These are phyloP conservation scores for Apiospora marii DNA, from an alignment of 2,329 filamentous ascomycete species.

Conservation along the genomic window DNA sequence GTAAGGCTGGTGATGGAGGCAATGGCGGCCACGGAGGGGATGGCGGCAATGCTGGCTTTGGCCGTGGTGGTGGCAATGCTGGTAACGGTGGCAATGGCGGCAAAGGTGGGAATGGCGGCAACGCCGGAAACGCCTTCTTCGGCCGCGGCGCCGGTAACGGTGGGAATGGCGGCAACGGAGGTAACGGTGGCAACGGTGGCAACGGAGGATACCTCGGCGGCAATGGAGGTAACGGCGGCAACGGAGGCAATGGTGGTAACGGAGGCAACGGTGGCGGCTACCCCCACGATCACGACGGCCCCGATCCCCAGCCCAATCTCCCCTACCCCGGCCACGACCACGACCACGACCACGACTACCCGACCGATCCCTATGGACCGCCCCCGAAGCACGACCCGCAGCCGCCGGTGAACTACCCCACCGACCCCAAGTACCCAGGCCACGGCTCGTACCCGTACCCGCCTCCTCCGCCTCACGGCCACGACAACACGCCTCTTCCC, in stretches of 20 bases:
- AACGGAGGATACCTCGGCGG: background rate
- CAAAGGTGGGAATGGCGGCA: constrained; percentile 17
- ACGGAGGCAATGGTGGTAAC: constrained; percentile 15
- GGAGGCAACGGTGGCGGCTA: constrained; percentile 7
- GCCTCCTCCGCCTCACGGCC: no score
- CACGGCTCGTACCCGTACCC: no score
- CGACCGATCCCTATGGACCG: background rate
- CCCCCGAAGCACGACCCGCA: background rate
- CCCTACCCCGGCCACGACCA: background rate
- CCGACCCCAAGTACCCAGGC: background rate
- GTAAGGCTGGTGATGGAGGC: background rate
- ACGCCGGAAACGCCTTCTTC: background rate
- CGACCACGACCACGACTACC: background rate
- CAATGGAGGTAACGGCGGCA: constrained; percentile 19
- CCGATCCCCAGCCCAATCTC: background rate
- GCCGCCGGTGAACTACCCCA: background rate
- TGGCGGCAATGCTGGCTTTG: background rate
- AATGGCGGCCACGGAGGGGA: background rate
- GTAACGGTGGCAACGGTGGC: constrained; percentile 2
- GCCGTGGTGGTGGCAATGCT: background rate
- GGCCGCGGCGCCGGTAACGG: background rate
- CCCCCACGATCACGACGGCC: background rate
- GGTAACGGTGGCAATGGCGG: constrained; percentile 22
- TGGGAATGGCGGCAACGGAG: background rate
- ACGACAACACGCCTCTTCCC: background rate